Base-by-base conservation (phyloP, 1,284 basidiomycete genomes). In the Taiwanofungus camphoratus region DNA sequence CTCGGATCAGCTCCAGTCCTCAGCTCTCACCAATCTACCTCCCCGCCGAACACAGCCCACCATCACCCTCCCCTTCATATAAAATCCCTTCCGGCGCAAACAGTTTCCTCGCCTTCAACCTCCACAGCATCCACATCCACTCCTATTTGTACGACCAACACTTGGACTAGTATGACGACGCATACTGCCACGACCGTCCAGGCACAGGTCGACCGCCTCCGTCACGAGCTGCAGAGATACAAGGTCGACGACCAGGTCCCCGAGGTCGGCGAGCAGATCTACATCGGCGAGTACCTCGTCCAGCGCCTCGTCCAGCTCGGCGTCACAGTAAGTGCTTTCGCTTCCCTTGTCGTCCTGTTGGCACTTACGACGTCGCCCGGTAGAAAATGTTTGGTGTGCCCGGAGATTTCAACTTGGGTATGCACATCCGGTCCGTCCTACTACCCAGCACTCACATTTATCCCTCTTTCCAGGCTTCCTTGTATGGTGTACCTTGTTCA, bases 381-480 rank as follows among this genome's bases (percentile, higher is more conserved):
- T 48, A 84, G 77, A 71, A 72, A 38, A 76, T 94, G 67, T 94
- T 94, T 51, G 92, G 92, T 26, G 79, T 94, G 0, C 92, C 92
- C 4, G 92, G 93, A 31, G 93, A 95, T 65, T 97, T 92, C 64
- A 96, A 95, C 63, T 78, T 96, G 36, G 87, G 79, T 48, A 42
- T 36, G 60, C 53, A n/a, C 26, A 22, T 23, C 6, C 21, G 15
- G 13, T 13, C 21, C 20, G 34, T n/a, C 12, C 7, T 9, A 21
- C 20, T 15, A 26, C 6, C 16, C 19, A 29, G 21, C 8, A 30
- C 13, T n/a, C n/a, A 30, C 18, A 9, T 4, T 41, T 3, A 39
- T 20, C 26, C 16, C 22, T 31, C 13, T 11, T 37, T 3, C 24
- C 42, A 66, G 66, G 64, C 13, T 82, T 86, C 61, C 57, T 85